Evolutionary conservation across 768 basidiomycete species (phyloP), one percentile per base, ranked within the genome.

Genomic region (Boletus sensibilis): DNA sequence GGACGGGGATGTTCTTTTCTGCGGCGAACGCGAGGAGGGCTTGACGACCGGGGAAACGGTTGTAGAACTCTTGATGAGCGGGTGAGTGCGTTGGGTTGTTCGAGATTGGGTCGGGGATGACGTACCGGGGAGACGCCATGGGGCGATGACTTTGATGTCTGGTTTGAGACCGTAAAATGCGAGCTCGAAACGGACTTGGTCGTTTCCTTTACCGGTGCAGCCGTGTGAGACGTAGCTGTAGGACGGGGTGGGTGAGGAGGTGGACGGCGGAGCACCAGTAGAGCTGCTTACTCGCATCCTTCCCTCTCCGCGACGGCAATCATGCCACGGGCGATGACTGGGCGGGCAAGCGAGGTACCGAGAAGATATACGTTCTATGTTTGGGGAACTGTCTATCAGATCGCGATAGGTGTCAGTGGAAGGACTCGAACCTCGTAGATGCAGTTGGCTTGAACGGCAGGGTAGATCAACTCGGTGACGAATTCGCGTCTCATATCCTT

Each of bases 141-240:
- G 97, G 16, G 97, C 95, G 68, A 99, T 86, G 67, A 98, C 95
- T 76, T 98, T 98, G 84, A 99, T 98, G 65, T 94, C 91, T 42
- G 97, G 95, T 73, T 97, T 94, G 58, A 99, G 83, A 53, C 94
- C 97, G 74, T 98, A 99, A 79, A 99, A 99, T 1, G 97, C 94
- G 53, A 98, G 87, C 71, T 99, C 97, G 74, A 98, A 99, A 58
- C 97, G 92, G 66, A 99, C 97, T 76, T 99, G 97, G 74, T 99
- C 97, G 74, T 99, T 99, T 51, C 97, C 97, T 79, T 99, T 99
- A 51, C 97, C 97, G 49, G 97, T 99, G 82, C 97, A 99, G 25
- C 97, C 97, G 75, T 98, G 97, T 25, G 96, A 86, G 59, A 98
- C 96, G 70, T 82, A 99, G 73, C 94, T 96, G 46, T 14, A 35